These are phyloP conservation scores for Gynandropsis gynandra DNA, from an alignment of 345 rosid species.

Conservation along the genomic window DNA sequence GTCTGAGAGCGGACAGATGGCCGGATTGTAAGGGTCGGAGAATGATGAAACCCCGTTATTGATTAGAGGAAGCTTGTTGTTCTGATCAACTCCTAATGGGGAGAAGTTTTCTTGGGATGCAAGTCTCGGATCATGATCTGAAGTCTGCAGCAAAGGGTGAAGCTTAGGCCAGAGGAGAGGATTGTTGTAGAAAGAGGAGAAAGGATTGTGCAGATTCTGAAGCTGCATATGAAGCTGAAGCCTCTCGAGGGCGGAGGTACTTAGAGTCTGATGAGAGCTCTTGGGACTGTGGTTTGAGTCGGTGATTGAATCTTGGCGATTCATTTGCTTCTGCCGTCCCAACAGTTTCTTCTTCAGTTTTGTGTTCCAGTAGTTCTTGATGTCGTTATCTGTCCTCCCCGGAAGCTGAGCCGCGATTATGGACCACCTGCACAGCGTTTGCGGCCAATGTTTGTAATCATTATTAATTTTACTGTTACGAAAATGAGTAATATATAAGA, in stretches of 20 bases:
- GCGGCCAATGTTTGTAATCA: no score
- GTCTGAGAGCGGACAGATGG: slow-evolving; percentile 2
- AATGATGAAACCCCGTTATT: slow-evolving; percentile 25
- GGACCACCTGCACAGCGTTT: slow-evolving; percentile 63
- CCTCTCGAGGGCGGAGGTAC: slow-evolving; percentile 80
- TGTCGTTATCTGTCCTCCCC: slow-evolving; percentile 97
- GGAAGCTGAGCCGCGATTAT: slow-evolving; percentile 98
- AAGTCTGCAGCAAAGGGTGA: no score
- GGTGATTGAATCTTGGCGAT: slow-evolving; percentile 29
- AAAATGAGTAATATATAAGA: no score
- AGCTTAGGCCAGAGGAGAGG: slow-evolving; percentile 74
- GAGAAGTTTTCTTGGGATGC: slow-evolving; percentile 25
- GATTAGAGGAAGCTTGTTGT: slow-evolving; percentile 15
- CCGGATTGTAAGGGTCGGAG: neutral
- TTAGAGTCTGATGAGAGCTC: slow-evolving; percentile 38
- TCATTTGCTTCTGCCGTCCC: slow-evolving; percentile 63
- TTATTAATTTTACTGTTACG: no score
- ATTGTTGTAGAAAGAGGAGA: slow-evolving; percentile 46
- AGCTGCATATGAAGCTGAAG: slow-evolving; percentile 92
- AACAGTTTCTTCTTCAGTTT: slow-evolving; percentile 90
- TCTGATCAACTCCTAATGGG: slow-evolving; percentile 5
- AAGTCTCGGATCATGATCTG: slow-evolving; percentile 20
- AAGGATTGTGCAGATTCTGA: slow-evolving; percentile 59
- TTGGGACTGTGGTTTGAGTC: slow-evolving; percentile 23
- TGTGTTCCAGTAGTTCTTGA: slow-evolving; percentile 97